Conservation (phyloP, 805 yeast species). For the Myxozyma monticola region DNA sequence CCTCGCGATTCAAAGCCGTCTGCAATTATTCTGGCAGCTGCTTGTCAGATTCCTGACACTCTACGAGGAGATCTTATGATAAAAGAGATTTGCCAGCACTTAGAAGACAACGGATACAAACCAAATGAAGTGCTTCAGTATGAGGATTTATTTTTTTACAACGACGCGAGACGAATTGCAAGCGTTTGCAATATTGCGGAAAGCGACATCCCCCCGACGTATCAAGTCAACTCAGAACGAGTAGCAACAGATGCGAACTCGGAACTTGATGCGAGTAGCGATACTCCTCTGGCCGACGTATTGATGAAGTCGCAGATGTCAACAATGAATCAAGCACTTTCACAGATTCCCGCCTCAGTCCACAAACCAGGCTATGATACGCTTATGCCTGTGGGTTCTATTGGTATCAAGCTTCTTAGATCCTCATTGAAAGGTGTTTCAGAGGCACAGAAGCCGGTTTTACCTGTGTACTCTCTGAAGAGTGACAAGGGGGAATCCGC, state of each 20-base stretch:
- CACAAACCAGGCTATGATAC: slow-evolving; percentile 21
- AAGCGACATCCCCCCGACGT: slow-evolving; percentile 10
- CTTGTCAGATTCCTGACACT: slow-evolving; percentile 10
- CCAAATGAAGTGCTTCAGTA: slow-evolving; percentile 7
- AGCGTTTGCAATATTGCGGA: slow-evolving; percentile 6
- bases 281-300: neutral
- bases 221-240: neutral
- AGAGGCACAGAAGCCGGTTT: slow-evolving; percentile 11
- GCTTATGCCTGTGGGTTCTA: slow-evolving; percentile 25
- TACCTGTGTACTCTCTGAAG: slow-evolving; percentile 15
- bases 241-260: neutral
- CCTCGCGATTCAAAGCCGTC: slow-evolving; percentile 13
- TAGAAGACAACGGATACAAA: neutral
- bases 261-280: slow-evolving; percentile 1
- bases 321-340: neutral
- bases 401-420: slow-evolving; percentile 25
- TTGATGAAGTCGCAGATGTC: neutral
- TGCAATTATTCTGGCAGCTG: slow-evolving; percentile 16
- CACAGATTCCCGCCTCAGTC: slow-evolving; percentile 22
- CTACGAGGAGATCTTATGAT: slow-evolving; percentile 11
- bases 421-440: slow-evolving; percentile 23
- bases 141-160: slow-evolving; percentile 5
- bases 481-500: neutral
- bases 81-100: neutral
- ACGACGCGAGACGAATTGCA: slow-evolving; percentile 16